phyloP scores from a whole-genome alignment of 805 yeast species.

The Huiozyma naganishii region DNA sequence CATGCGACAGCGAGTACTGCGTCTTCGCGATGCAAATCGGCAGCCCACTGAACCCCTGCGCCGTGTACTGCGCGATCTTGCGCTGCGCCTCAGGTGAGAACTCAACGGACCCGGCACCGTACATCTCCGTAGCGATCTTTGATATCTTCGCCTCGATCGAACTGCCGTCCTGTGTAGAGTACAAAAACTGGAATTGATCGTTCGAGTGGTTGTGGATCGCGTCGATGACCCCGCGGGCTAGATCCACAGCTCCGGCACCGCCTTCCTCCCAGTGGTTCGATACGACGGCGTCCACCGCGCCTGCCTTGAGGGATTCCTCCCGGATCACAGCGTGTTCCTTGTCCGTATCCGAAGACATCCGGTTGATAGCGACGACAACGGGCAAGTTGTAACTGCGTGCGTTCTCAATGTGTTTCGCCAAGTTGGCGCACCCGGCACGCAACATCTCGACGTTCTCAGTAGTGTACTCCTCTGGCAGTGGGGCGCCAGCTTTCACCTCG shows the following conservation, averaged over 20 bases:
- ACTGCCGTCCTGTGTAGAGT: slow-evolving; percentile 39
- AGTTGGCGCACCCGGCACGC: slow-evolving; percentile 58
- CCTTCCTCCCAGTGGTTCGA: slow-evolving; percentile 85
- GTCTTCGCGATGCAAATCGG: slow-evolving; percentile 84
- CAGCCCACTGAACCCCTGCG: slow-evolving; percentile 65
- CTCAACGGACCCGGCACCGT: slow-evolving; percentile 67
- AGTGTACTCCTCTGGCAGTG: slow-evolving; percentile 62
- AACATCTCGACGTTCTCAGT: slow-evolving; percentile 63
- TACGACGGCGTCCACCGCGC: slow-evolving; percentile 69
- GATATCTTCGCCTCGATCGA: slow-evolving; percentile 58
- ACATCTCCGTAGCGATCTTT: slow-evolving; percentile 63
- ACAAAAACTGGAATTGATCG: slow-evolving; percentile 41
- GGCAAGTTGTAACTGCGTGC: slow-evolving; percentile 65
- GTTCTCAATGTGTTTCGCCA: slow-evolving; percentile 66
- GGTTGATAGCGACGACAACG: slow-evolving; percentile 74
- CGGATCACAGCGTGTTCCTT: slow-evolving; percentile 59
- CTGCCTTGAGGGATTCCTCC: slow-evolving; percentile 60
- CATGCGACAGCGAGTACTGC: slow-evolving; percentile 76
- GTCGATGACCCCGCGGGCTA: slow-evolving; percentile 59
- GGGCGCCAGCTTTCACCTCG: slow-evolving; percentile 76
- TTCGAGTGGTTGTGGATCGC: slow-evolving; percentile 20
- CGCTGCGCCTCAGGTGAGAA: slow-evolving; percentile 57
- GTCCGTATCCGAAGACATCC: slow-evolving; percentile 62
- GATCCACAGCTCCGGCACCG: slow-evolving; percentile 67
- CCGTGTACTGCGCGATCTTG: slow-evolving; percentile 56